Evolutionary conservation across 257 asterid genomes (phyloP).

Genomic region (Lantana camara): DNA sequence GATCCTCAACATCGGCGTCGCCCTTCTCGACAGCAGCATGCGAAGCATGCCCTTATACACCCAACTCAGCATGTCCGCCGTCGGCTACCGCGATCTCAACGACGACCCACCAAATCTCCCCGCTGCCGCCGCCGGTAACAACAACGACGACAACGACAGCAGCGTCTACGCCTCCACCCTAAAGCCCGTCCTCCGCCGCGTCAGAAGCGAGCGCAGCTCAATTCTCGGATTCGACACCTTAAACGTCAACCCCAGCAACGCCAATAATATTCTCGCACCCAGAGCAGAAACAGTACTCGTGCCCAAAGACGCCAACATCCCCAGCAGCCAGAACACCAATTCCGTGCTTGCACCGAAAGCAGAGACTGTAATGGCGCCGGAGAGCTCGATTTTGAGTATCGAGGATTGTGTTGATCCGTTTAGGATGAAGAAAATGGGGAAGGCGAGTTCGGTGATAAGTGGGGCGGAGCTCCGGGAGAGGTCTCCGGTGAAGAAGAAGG

Average conservation of each 20-base stretch:
- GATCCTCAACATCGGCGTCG: slow-evolving; percentile 80
- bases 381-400: slow-evolving; percentile 62
- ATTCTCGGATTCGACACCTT: slow-evolving; percentile 45
- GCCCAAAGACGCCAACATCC: too few relatives aligned
- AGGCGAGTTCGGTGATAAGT: slow-evolving; percentile 74
- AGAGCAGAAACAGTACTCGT: slow-evolving; percentile 30
- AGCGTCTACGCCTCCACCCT: neutral
- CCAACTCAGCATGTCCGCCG: slow-evolving; percentile 66
- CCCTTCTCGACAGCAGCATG: slow-evolving; percentile 72
- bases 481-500: slow-evolving; percentile 34
- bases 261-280: slow-evolving; percentile 38
- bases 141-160: neutral
- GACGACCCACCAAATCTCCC: slow-evolving; percentile 42
- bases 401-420: slow-evolving; percentile 45
- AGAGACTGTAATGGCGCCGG: slow-evolving; percentile 31
- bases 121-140: slow-evolving; percentile 4
- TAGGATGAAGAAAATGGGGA: slow-evolving; percentile 38
- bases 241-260: slow-evolving; percentile 38
- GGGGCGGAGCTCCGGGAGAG: slow-evolving; percentile 62
- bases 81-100: slow-evolving; percentile 60
- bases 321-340: slow-evolving; percentile 42
- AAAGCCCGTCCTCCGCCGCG: slow-evolving; percentile 51
- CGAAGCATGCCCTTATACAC: slow-evolving; percentile 79
- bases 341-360: slow-evolving; percentile 33
- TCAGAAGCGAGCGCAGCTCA: slow-evolving; percentile 74